phyloP scores from a whole-genome alignment of 352 stramenopile species.

The Phytophthora tentaculata region DNA sequence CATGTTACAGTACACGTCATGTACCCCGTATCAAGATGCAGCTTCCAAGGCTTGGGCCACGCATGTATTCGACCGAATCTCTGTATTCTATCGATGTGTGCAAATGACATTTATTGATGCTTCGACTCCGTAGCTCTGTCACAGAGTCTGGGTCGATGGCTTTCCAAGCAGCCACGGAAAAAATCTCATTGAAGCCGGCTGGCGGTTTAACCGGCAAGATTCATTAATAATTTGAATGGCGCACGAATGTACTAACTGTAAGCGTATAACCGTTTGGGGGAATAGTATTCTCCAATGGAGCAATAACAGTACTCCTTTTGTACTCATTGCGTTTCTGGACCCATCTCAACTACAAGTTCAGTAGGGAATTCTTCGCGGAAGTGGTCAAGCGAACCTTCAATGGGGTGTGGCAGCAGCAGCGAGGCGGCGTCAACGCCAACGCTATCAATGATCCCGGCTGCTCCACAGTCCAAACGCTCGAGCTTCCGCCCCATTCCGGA shows the following conservation, averaged over 20 bases:
- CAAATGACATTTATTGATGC: too few relatives aligned
- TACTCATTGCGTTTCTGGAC: not conserved
- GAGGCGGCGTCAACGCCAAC: slow-evolving; percentile 2
- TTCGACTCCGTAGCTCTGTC: too few relatives aligned
- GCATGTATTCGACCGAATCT: not conserved
- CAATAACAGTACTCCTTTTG: not conserved
- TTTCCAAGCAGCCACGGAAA: not conserved
- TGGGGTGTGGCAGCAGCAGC: slow-evolving; percentile 31
- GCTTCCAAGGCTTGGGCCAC: too few relatives aligned
- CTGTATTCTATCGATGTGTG: too few relatives aligned
- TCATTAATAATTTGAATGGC: not conserved
- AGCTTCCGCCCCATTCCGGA: slow-evolving; percentile 56
- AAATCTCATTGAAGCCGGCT: too few relatives aligned
- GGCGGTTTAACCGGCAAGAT: too few relatives aligned
- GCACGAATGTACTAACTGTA: not conserved
- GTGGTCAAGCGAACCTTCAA: slow-evolving; percentile 11
- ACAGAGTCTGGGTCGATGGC: too few relatives aligned
- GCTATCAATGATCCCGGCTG: not conserved
- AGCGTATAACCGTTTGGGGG: too few relatives aligned
- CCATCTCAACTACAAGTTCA: not conserved
- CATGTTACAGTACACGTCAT: too few relatives aligned
- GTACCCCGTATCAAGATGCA: not conserved
- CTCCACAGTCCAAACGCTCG: slow-evolving; percentile 10
- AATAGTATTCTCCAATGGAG: too few relatives aligned
- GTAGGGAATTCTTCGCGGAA: not conserved